Base-by-base conservation (phyloP, 345 rosid genomes). In the Lepidium africanum region DNA sequence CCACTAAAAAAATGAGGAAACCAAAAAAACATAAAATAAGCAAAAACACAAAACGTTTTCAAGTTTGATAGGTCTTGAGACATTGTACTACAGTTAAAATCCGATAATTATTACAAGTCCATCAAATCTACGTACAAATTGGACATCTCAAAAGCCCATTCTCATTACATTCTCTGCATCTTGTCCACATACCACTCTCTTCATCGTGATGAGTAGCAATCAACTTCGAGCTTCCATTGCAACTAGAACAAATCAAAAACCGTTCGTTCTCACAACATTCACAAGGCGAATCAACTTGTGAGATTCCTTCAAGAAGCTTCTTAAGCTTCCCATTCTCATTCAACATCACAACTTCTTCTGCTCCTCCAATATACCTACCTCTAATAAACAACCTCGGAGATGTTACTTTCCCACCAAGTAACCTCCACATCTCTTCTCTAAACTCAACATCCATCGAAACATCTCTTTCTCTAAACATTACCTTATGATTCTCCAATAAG, bases 341-440 rank as follows among this genome's bases (percentile, higher is more conserved):
- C 73, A 94, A 67, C 8, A 71, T 51, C 15, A 85, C 76, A 21
- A 87, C 95, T 77, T 89, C 87, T 23, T 89, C 92, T 5, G 95
- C 95, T 74, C 96, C 96, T 25, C 99, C 99, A 19, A 94, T 76
- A 78, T 79, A 85, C 71, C 82, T 87, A 46, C 96, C 97, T 56
- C 63, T 84, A 7, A 94, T 69, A 76, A 94, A 94, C 49, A 94
- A 82, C 81, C 79, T 85, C 7, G 99, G 97, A 17, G 96, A 88
- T 27, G 82, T 69, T 40, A 77, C 90, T 72, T 81, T 84, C 7
- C 72, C 74, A 1, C 81, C 89, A 39, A 85, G 51, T 16, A 84
- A 45, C 59, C 79, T 79, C 96, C 95, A 87, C 48, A 89, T 73
- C 72, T 89, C 96, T 27, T 89, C 97, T 77, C 92, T 80, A 80